These are phyloP conservation scores for Karstenula rhodostoma DNA, from an alignment of 2,329 filamentous ascomycete genomes.

Conservation along the genomic window DNA sequence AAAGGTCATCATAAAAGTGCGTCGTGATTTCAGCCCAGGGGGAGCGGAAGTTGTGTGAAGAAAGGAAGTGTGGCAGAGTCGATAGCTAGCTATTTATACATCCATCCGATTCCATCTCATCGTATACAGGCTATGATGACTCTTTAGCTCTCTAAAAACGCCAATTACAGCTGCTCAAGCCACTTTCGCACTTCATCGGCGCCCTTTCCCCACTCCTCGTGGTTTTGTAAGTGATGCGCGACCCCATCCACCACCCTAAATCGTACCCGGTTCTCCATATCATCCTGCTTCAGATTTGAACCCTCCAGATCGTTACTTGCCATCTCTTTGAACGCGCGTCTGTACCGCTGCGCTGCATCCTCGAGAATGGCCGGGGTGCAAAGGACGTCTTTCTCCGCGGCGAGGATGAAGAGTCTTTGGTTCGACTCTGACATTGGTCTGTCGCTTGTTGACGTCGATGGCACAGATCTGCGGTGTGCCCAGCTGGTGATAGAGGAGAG, in stretches of 20 bases:
- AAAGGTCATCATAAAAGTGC: too few species aligned
- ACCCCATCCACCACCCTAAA: slow-evolving; percentile 55
- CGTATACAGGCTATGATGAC: neutral
- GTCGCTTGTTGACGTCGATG: neutral
- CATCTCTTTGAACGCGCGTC: slow-evolving; percentile 42
- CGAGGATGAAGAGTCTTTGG: slow-evolving; percentile 33
- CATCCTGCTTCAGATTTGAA: slow-evolving; percentile 13
- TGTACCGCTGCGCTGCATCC: slow-evolving; percentile 52
- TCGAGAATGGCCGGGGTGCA: slow-evolving; percentile 40
- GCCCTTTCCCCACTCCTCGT: slow-evolving; percentile 59
- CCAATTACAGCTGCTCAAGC: slow-evolving; percentile 33
- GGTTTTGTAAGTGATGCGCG: slow-evolving; percentile 64
- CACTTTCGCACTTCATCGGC: slow-evolving; percentile 57
- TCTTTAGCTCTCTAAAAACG: neutral
- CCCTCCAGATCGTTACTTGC: slow-evolving; percentile 44
- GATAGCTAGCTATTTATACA: neutral
- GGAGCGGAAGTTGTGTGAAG: neutral
- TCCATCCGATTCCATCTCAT: neutral
- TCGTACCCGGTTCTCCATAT: slow-evolving; percentile 46
- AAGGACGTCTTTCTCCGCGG: slow-evolving; percentile 36
- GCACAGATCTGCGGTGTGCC: slow-evolving; percentile 50
- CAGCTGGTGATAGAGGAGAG: slow-evolving; percentile 47
- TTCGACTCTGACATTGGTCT: slow-evolving; percentile 6
- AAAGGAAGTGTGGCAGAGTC: neutral
- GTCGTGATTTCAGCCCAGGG: too few species aligned